Evolutionary conservation across 805 yeast species (phyloP), one percentile per base, ranked within the genome.

Genomic region (Metschnikowia lachancei): DNA sequence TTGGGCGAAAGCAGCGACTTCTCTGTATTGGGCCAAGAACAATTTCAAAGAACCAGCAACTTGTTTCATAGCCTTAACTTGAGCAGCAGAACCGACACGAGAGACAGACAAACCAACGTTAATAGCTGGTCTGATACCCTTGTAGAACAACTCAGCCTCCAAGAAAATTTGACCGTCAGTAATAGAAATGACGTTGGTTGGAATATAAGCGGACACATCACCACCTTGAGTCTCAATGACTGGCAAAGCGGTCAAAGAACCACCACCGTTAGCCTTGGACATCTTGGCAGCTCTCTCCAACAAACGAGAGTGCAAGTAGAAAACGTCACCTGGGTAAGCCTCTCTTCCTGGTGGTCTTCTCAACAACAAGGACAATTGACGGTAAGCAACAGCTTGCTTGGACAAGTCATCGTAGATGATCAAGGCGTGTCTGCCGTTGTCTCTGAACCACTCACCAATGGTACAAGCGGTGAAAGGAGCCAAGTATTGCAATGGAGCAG

Each of bases 391-490:
- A 60, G 98, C 98, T 81, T 92, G 98, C 82, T 92, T 92, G 70
- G 98, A 92, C 79, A 92, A 84, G 78, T 92, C 98, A 75, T 92
- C 98, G 78, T 80, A 92, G 84, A 89, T 78, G 75, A 92, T 94
- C 78, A 92, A 80, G 64, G 98, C 95, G 77, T 94, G 98, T 75
- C 77, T 87, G 72, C 96, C 97, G 77, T 92, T 94, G 83, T 94
- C 99, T 84, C 99, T 89, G 95, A 94, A 94, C 99, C 99, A 94
- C 82, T 94, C 99, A 81, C 98, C 97, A 73, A 94, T 91, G 68
- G 99, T 96, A 74, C 96, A 86, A 62, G 91, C 99, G 64, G 99
- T 89, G 96, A 94, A 94, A 74, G 99, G 99, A 81, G 99, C 98
- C 73, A 94, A 79, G 82, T 90, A 94, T 83, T 94, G 99, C 76